A percentile compares a stretch with the other conserved stretches of the same genome.
Conservation (phyloP, 345 rosid species). For the Hypericum perforatum region DNA sequence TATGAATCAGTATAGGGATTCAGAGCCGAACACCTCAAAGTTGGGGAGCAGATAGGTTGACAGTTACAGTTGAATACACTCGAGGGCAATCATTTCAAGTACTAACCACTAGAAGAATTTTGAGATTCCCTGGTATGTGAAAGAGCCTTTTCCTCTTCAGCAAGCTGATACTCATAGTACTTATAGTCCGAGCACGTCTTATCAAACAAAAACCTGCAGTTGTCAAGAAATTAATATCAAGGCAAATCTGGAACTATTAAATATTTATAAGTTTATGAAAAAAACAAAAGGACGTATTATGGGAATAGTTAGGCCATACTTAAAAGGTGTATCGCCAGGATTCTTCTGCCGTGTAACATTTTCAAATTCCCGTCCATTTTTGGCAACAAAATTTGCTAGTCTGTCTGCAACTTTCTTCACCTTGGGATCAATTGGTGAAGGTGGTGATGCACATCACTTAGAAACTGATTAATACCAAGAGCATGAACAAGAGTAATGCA, state of each 20-base stretch:
- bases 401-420: conserved; percentile 98
- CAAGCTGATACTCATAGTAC: conserved; percentile 64
- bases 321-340: conserved; percentile 94
- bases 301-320: conserved; percentile 32
- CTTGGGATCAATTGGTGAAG: conserved; percentile 72
- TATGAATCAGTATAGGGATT: no score
- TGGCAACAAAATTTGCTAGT: conserved; percentile 96
- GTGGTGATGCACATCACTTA: conserved; percentile 99
- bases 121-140: conserved; percentile 41
- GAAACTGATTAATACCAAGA: conserved; percentile 97
- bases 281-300: no score
- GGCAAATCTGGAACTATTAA: background rate
- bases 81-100: background rate
- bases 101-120: conserved; percentile 41
- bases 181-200: conserved; percentile 75
- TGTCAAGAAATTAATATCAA: background rate
- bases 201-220: conserved; percentile 75
- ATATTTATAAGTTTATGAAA: no score
- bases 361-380: conserved; percentile 94
- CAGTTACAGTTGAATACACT: no score
- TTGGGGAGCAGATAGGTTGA: no score
- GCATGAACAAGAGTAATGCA: conserved; percentile 96
- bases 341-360: conserved; percentile 80
- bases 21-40: no score
- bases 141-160: conserved; percentile 68